Evolutionary conservation across 2,329 filamentous ascomycete genomes (phyloP).

Genomic region (Fusarium sp.): DNA sequence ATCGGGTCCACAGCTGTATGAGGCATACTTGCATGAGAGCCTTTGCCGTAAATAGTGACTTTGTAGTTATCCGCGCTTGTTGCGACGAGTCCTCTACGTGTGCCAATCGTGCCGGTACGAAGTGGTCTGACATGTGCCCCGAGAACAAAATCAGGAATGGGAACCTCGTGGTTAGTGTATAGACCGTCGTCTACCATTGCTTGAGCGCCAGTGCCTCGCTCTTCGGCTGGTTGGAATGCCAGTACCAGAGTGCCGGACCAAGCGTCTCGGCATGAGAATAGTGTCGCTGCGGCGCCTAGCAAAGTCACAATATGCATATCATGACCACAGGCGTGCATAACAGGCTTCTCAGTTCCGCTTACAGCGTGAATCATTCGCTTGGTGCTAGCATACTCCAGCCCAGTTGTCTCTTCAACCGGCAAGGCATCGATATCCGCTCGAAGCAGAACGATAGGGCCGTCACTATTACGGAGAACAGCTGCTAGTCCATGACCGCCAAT

Average conservation of each 20-base stretch:
- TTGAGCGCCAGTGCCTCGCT: conserved; percentile 69
- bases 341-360: conserved; percentile 54
- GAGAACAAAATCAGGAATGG: conserved; percentile 52
- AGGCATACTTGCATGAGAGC: conserved; percentile 36
- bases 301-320: conserved; percentile 73
- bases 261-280: conserved; percentile 56
- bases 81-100: conserved; percentile 44
- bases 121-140: conserved; percentile 53
- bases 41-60: conserved; percentile 54
- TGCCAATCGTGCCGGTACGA: conserved; percentile 51
- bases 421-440: conserved; percentile 73
- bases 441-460: conserved; percentile 66
- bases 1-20: conserved; percentile 23
- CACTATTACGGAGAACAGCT: conserved; percentile 67
- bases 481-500: conserved; percentile 72
- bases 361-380: conserved; percentile 6
- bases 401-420: conserved; percentile 67
- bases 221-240: conserved; percentile 76
- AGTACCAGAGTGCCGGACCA: conserved; percentile 75
- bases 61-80: conserved; percentile 46
- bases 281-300: conserved; percentile 65
- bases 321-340: conserved; percentile 78
- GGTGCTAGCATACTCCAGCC: conserved; percentile 65
- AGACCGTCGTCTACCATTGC: conserved; percentile 56
- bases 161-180: conserved; percentile 44